Evolutionary conservation across 108 stramenopile genomes (phyloP), one percentile per base, ranked within the genome.

Genomic region (Nitzschia putrida): DNA sequence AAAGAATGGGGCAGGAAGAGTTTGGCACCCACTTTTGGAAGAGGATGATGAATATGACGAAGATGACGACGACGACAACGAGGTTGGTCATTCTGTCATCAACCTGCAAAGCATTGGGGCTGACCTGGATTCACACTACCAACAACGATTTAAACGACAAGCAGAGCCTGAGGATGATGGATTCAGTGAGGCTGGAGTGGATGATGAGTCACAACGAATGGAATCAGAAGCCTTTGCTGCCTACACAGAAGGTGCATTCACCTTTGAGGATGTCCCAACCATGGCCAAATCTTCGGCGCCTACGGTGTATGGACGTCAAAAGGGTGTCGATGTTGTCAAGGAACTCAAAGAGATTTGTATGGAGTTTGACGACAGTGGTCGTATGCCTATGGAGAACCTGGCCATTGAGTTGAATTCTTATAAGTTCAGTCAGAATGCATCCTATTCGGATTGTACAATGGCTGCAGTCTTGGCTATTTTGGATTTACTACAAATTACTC

Each of bases 361-460:
- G 64, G 94, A 95, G 74, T 89, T 89, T 63, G 91, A 95, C 53
- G 80, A 79, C 37, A 71, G 72, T 5, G 61, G 22, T 29, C 18
- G 26, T 50, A 84, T 69, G 52, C 88, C 91, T 21, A 81, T 95
- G 24, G 90, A 92, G 65, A 95, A 95, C 57, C 77, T 95, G 24
- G 74, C 89, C 4, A 95, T 95, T 79, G 94, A 95, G 80, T 68
- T 95, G 64, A 95, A 95, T 57, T 95, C 94, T 13, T 95, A 87
- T 84, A 95, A 95, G 67, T 95, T 95, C 64, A 88, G 86, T 69
- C 94, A 95, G 68, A 95, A 95, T 81, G 94, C 94, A 16, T 81
- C 87, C 11, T 95, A 91, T 64, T 68, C 72, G 9, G 94, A 95
- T 67, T 92, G 90, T 67, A 80, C 83, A 26, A 88, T 70, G 57